Evolutionary conservation across 2,329 filamentous ascomycete genomes (phyloP).

Genomic region (Pseudophaeomoniella oleicola): DNA sequence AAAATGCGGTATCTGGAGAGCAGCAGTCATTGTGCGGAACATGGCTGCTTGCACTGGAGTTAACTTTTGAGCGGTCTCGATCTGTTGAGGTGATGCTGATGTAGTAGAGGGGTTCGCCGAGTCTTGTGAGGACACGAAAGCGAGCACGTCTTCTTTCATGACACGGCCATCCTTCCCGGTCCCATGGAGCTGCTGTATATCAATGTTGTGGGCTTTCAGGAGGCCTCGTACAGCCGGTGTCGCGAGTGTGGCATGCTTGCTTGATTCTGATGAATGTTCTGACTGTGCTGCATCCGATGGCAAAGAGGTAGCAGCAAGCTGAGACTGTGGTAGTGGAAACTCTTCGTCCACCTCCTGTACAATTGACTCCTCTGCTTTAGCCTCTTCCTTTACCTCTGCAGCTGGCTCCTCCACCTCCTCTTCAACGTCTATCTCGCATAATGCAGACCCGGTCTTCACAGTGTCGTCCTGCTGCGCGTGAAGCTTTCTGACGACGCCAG

Average conservation of each 20-base stretch:
- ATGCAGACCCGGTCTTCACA: slow-evolving; percentile 60
- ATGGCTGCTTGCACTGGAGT: slow-evolving; percentile 76
- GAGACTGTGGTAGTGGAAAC: slow-evolving; percentile 1
- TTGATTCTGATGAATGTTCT: slow-evolving; percentile 17
- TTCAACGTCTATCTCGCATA: slow-evolving; percentile 13
- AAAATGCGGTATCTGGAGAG: slow-evolving; percentile 84
- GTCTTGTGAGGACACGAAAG: slow-evolving; percentile 45
- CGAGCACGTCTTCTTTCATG: slow-evolving; percentile 79
- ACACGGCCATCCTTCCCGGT: slow-evolving; percentile 87
- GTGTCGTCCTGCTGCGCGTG: slow-evolving; percentile 94
- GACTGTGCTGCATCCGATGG: slow-evolving; percentile 2
- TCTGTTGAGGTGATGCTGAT: slow-evolving; percentile 30
- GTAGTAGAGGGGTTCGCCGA: slow-evolving; percentile 18
- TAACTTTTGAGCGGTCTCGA: slow-evolving; percentile 55
- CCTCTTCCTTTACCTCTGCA: slow-evolving; percentile 7
- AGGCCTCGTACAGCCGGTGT: slow-evolving; percentile 88
- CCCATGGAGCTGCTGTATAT: slow-evolving; percentile 65
- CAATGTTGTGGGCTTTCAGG: slow-evolving; percentile 61
- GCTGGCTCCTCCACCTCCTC: slow-evolving; percentile 9
- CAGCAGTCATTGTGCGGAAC: slow-evolving; percentile 96
- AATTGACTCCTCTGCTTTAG: slow-evolving; percentile 2
- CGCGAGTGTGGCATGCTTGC: slow-evolving; percentile 60
- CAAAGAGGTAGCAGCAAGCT: slow-evolving; percentile 1
- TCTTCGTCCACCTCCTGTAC: slow-evolving; percentile 27
- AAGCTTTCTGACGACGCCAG: slow-evolving; percentile 89